Conservation (phyloP, 768 basidiomycete genomes). For the Butyriboletus loyo region DNA sequence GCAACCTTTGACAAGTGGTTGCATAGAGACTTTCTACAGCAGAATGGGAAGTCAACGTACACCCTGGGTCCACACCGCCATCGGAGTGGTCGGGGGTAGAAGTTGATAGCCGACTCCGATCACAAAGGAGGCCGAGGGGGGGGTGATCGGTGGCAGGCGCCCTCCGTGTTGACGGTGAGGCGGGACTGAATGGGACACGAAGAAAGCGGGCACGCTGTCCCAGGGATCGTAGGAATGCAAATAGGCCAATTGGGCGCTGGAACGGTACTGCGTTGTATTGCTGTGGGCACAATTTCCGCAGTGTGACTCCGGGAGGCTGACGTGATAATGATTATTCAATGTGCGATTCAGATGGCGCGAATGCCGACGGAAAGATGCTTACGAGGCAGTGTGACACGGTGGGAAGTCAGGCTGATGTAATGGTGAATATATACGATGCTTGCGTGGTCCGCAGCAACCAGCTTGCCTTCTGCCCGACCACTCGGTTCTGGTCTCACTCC, state of each 20-base stretch:
- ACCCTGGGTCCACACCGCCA: conserved; percentile 7
- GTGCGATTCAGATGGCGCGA: conserved; percentile 10
- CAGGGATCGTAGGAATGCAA: background rate
- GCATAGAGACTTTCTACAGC: background rate
- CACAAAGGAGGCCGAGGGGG: conserved; percentile 16
- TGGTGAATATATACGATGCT: conserved; percentile 32
- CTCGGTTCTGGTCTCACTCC: background rate
- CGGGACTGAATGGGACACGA: conserved; percentile 1
- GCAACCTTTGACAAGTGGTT: background rate
- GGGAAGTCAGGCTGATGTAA: conserved; percentile 34
- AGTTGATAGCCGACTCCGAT: conserved; percentile 19
- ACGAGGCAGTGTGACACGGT: conserved; percentile 28
- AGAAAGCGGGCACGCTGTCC: background rate
- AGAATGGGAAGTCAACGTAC: background rate
- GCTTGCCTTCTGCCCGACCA: conserved; percentile 6
- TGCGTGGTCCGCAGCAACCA: conserved; percentile 35
- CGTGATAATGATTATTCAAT: conserved; percentile 13
- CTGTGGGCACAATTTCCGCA: conserved; percentile 14
- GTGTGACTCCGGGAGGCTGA: conserved; percentile 11
- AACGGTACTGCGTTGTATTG: background rate
- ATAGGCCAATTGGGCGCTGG: background rate
- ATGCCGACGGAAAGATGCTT: conserved; percentile 11
- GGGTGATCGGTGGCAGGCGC: conserved; percentile 25
- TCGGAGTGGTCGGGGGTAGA: background rate
- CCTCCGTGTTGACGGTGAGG: conserved; percentile 9